These are phyloP conservation scores for Collybia sp. DNA, from an alignment of 768 basidiomycete species.

Conservation along the genomic window DNA sequence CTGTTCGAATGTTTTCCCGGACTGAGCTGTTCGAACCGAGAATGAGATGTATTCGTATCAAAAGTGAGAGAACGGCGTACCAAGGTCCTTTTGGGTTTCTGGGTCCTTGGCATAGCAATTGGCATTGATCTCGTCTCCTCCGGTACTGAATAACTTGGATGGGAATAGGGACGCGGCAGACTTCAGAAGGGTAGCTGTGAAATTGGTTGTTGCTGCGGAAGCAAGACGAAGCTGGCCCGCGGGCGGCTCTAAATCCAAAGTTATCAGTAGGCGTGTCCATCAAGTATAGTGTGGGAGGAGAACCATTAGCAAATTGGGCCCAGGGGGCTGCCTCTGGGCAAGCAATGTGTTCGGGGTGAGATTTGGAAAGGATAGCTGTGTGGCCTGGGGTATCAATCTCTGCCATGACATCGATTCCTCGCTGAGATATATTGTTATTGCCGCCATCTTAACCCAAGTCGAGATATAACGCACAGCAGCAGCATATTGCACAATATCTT, in stretches of 20 bases:
- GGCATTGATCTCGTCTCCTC: conserved; percentile 78
- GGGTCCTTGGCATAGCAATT: conserved; percentile 61
- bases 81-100: conserved; percentile 51
- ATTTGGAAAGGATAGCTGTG: conserved; percentile 58
- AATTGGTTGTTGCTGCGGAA: conserved; percentile 50
- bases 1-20: conserved; percentile 50
- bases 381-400: conserved; percentile 88
- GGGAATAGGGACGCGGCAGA: conserved; percentile 47
- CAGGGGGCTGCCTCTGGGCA: conserved; percentile 60
- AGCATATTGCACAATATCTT: conserved; percentile 62
- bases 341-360: conserved; percentile 74
- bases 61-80: conserved; percentile 14
- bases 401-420: conserved; percentile 70
- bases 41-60: not conserved
- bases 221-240: conserved; percentile 81
- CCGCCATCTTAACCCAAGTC: conserved; percentile 1
- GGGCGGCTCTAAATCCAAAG: conserved; percentile 54
- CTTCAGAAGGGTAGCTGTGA: conserved; percentile 49
- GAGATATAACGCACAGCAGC: conserved; percentile 45
- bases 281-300: no score
- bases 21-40: conserved; percentile 18
- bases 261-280: no score
- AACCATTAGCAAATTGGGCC: conserved; percentile 53
- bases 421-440: conserved; percentile 24
- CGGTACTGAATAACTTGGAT: conserved; percentile 65